Evolutionary conservation across 2,329 filamentous ascomycete genomes (phyloP), one percentile per base, ranked within the genome.

Genomic region (Sporothrix pallida): DNA sequence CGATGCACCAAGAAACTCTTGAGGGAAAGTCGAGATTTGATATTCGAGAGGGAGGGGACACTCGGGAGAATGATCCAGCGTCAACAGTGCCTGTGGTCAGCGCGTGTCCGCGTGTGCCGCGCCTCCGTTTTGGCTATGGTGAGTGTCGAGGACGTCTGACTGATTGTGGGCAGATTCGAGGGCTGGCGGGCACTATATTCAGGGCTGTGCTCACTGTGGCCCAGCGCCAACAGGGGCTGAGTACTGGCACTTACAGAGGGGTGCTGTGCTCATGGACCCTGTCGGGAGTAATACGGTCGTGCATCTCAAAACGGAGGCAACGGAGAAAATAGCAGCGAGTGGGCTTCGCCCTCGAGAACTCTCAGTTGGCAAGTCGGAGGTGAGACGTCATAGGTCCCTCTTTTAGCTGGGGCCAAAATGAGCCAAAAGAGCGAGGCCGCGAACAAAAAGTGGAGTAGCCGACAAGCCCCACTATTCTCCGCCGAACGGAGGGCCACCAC

Each of bases 371-470:
- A 37, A 37, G 31, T 37, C 7, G 46, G 65, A 52, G 2, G 46
- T 37, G 71, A 37, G 58, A 72, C 71, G 71, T 72, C 71, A 72
- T 72, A 67, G 71, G 70, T 46, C 9, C 44, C 17, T 52, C 65
- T 23, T 26, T 42, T 13, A 9, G 31, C 31, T 37, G 31, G 31
- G 15, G 50, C n/a, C 37, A 23, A 15, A 15, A 37, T 52, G 8
- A 37, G n/a, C 42, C 17, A 48, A 72, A 72, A 72, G 71, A 72
- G 62, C 71, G 71, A 72, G 54, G 71, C 52, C 71, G 71, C 71
- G 71, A 72, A 52, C 54, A 54, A 72, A 44, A 68, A 72, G 71
- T 62, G 63, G 71, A 56, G 60, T 50, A 4, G 26, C 9, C 26
- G 65, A 46, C n/a, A 20, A 4, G 44, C 3, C 46, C 70, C 70